Evolutionary conservation across 768 basidiomycete species (phyloP), one percentile per base, ranked within the genome.

Genomic region (Boletus eberwhitei): DNA sequence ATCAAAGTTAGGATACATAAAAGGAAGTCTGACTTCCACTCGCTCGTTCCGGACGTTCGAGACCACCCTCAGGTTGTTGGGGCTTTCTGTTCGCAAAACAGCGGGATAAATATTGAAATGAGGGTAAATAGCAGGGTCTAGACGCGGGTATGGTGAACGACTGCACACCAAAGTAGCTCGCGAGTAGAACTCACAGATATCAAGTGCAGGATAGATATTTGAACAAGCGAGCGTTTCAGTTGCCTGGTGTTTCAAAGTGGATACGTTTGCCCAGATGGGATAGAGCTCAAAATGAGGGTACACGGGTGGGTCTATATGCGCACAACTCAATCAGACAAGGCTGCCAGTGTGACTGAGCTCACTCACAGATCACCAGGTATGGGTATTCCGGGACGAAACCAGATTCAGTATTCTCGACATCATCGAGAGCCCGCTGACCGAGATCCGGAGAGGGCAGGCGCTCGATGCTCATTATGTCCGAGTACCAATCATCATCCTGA

Each of bases 391-490:
- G 47, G 9, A 45, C 49, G 35, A 50, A 50, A 39, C 39, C 41
- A 55, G 44, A 38, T 14, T 74, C 7, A 2, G 22, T 76, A 78
- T 8, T 73, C 70, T 84, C 84, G 12, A 63, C 68, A 59, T 83
- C 78, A 32, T 85, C 83, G 19, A 78, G 64, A 68, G 81, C 75
- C 35, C 87, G 77, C 56, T 72, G 70, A 5, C 77, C 84, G 38
- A 86, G 66, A 65, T 88, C 86, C 21, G 83, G 85, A 16, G 85
- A 79, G 13, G 78, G 79, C 19, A 81, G 63, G 38, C 75, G 73
- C 26, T 73, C 71, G 31, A 68, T 61, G 34, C 66, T 72, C 8
- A 71, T 63, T 19, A 65, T 61, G 12, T 68, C 73, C 8, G 74
- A 77, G 48, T 72, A 67, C 37, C 72, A 57, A 22, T 58, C 58